Conservation (phyloP, 1,139 yeast species). For the Zygoascus sp. region DNA sequence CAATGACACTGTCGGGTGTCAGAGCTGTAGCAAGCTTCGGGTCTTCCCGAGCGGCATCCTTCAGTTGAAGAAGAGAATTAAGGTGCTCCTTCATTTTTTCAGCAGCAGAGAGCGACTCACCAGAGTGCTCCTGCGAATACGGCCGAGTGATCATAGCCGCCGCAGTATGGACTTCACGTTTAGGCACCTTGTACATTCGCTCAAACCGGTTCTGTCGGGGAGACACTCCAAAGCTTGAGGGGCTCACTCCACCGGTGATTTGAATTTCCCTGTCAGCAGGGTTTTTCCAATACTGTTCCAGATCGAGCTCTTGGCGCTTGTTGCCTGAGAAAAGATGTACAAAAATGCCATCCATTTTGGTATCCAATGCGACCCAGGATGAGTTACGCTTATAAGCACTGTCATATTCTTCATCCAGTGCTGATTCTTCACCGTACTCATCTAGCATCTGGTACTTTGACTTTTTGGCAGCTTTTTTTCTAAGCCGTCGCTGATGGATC, state of each 20-base stretch:
- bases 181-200: conserved; percentile 11
- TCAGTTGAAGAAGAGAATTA: background rate
- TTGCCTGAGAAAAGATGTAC: conserved; percentile 70
- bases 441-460: conserved; percentile 17
- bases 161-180: conserved; percentile 5
- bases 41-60: background rate
- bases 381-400: conserved; percentile 27
- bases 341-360: conserved; percentile 55
- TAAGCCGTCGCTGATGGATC: conserved; percentile 58
- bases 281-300: conserved; percentile 59
- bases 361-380: conserved; percentile 74
- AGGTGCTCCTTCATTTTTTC: conserved; percentile 5
- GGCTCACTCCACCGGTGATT: background rate
- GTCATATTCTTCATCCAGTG: conserved; percentile 19
- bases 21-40: conserved; percentile 3
- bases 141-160: conserved; percentile 5
- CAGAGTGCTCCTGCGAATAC: background rate
- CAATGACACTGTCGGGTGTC: conserved; percentile 21
- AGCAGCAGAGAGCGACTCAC: background rate
- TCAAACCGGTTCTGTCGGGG: conserved; percentile 8
- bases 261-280: conserved; percentile 12
- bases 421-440: conserved; percentile 10
- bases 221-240: background rate
- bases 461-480: conserved; percentile 49
- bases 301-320: conserved; percentile 59